These are phyloP conservation scores for Ogataea pini DNA, from an alignment of 805 yeast genomes.

Conservation along the genomic window DNA sequence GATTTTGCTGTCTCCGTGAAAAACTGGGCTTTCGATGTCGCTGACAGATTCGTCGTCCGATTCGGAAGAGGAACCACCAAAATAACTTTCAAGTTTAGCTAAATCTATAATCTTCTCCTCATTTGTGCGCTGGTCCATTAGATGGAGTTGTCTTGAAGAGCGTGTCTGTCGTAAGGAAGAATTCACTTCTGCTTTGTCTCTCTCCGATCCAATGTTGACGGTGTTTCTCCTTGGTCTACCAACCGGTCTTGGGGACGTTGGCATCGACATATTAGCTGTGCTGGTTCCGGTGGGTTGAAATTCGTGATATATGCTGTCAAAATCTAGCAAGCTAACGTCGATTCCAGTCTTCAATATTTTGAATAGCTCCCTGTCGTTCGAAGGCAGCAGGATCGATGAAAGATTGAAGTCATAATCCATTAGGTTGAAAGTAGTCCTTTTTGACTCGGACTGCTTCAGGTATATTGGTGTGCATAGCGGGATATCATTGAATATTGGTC, in stretches of 20 bases:
- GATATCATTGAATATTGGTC: constrained; percentile 41
- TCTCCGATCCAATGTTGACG: constrained; percentile 24
- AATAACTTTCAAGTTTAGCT: constrained; percentile 33
- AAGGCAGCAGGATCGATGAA: constrained; percentile 27
- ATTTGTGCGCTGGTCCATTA: constrained; percentile 24
- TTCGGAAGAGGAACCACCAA: constrained; percentile 29
- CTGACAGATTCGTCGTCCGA: constrained; percentile 12
- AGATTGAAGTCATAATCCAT: constrained; percentile 38
- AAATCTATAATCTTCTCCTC: constrained; percentile 30
- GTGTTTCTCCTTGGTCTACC: constrained; percentile 34
- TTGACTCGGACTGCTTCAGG: constrained; percentile 29
- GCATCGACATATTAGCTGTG: neutral
- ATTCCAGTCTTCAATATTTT: constrained; percentile 27
- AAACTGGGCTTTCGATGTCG: constrained; percentile 5
- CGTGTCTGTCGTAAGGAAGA: constrained; percentile 27
- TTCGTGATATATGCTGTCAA: constrained; percentile 29
- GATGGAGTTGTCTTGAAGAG: constrained; percentile 32
- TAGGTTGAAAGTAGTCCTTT: constrained; percentile 29
- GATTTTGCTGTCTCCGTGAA: neutral
- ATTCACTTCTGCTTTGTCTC: constrained; percentile 9
- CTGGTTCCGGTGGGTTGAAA: constrained; percentile 9
- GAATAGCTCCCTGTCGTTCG: constrained; percentile 30
- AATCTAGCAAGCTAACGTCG: constrained; percentile 30
- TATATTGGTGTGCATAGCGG: constrained; percentile 40
- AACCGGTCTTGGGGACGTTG: constrained; percentile 3